phyloP scores from a whole-genome alignment of 768 basidiomycete species.

The Podaxis sp. region DNA sequence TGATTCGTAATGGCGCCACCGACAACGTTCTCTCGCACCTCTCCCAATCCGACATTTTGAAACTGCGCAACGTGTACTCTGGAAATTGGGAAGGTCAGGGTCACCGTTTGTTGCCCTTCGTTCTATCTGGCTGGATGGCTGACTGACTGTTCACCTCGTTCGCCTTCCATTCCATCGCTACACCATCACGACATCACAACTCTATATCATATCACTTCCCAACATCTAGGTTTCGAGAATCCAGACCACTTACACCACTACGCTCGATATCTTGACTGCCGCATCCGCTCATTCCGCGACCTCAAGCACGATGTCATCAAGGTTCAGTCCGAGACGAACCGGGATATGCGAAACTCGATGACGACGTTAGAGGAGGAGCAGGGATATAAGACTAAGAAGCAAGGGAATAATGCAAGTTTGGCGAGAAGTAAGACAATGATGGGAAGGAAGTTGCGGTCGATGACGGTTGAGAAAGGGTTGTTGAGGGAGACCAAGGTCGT shows the following conservation, averaged over 20 bases:
- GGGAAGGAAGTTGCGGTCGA: constrained; percentile 81
- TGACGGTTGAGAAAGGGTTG: constrained; percentile 96
- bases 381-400: constrained; percentile 27
- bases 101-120: background rate
- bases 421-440: constrained; percentile 73
- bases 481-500: constrained; percentile 90
- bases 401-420: constrained; percentile 31
- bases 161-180: constrained; percentile 15
- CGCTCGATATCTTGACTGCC: constrained; percentile 82
- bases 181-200: background rate
- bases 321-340: constrained; percentile 91
- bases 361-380: constrained; percentile 59
- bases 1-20: constrained; percentile 96
- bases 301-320: constrained; percentile 92
- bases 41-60: constrained; percentile 76
- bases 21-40: constrained; percentile 89
- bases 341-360: constrained; percentile 70
- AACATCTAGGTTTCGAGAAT: constrained; percentile 68
- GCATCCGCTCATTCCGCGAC: constrained; percentile 86
- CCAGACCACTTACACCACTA: constrained; percentile 88
- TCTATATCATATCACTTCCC: background rate
- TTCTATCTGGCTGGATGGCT: background rate
- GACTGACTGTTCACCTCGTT: background rate
- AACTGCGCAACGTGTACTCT: constrained; percentile 75
- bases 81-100: constrained; percentile 83